Percentiles rank a stretch among this genome's conserved stretches.
These are phyloP conservation scores for Apiotrichum veenhuisii DNA, from an alignment of 1,284 basidiomycete species.

Conservation along the genomic window DNA sequence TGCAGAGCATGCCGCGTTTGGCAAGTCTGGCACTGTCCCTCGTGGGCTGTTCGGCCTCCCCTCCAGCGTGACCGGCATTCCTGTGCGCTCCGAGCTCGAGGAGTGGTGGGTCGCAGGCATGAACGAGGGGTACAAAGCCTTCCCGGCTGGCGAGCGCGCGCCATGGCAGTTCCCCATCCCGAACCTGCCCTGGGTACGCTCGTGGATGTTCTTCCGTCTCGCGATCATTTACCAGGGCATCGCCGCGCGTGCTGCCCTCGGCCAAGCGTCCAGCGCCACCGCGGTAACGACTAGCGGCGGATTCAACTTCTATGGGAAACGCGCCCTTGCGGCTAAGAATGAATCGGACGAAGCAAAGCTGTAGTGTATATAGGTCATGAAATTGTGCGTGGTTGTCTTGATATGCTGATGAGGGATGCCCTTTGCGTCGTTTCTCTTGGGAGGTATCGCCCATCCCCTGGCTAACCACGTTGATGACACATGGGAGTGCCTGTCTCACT, in stretches of 20 bases:
- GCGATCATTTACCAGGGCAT: slow-evolving; percentile 90
- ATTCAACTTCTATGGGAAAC: slow-evolving; percentile 63
- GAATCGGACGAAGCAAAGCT: slow-evolving; percentile 40
- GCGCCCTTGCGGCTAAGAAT: slow-evolving; percentile 60
- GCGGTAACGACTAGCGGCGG: slow-evolving; percentile 55
- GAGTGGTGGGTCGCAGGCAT: slow-evolving; percentile 46
- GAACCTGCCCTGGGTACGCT: slow-evolving; percentile 40
- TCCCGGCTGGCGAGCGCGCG: slow-evolving; percentile 12
- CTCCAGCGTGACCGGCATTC: slow-evolving; percentile 58
- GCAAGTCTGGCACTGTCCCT: background rate
- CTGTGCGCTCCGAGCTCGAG: slow-evolving; percentile 67
- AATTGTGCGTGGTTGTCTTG: no score
- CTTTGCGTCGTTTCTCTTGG: no score
- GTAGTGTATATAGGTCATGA: no score
- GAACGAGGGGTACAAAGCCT: slow-evolving; percentile 35
- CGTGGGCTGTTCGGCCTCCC: slow-evolving; percentile 62
- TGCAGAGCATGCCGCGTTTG: background rate
- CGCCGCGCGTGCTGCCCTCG: slow-evolving; percentile 75
- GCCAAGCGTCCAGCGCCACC: slow-evolving; percentile 79
- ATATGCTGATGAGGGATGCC: no score
- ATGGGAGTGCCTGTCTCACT: no score
- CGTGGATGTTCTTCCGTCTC: slow-evolving; percentile 55
- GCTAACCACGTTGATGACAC: no score
- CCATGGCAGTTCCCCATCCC: slow-evolving; percentile 41
- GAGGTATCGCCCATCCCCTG: no score